phyloP scores from a whole-genome alignment of 352 stramenopile genomes.

The Phytophthora constricta region DNA sequence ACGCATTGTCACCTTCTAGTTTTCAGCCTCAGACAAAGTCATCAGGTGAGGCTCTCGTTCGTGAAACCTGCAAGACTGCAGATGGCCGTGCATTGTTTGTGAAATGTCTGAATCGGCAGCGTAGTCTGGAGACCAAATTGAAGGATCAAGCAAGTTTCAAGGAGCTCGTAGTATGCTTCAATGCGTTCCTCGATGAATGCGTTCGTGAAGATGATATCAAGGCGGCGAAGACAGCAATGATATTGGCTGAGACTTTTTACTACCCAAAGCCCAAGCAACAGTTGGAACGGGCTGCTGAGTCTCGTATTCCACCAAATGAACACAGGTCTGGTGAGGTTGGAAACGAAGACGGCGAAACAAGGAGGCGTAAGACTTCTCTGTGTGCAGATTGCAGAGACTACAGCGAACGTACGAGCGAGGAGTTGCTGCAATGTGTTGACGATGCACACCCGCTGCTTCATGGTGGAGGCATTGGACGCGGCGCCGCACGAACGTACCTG shows the following conservation, averaged over 20 bases:
- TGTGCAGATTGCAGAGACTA: slow-evolving; percentile 35
- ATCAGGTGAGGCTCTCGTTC: slow-evolving; percentile 27
- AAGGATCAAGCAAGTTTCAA: slow-evolving; percentile 67
- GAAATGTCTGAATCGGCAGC: slow-evolving; percentile 82
- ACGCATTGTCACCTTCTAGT: background rate
- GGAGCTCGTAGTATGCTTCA: slow-evolving; percentile 67
- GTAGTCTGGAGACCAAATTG: slow-evolving; percentile 80
- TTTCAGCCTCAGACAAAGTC: slow-evolving; percentile 19
- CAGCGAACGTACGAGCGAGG: slow-evolving; percentile 38
- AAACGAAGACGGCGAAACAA: slow-evolving; percentile 11
- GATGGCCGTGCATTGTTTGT: slow-evolving; percentile 78
- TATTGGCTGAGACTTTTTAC: slow-evolving; percentile 88
- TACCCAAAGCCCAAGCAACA: slow-evolving; percentile 27
- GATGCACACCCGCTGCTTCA: slow-evolving; percentile 43
- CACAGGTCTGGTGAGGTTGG: slow-evolving; percentile 13
- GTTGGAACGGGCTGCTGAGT: slow-evolving; percentile 1
- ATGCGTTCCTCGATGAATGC: slow-evolving; percentile 78
- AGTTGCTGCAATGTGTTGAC: slow-evolving; percentile 43
- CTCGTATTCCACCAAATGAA: slow-evolving; percentile 4
- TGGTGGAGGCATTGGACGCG: slow-evolving; percentile 45
- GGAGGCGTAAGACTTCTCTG: slow-evolving; percentile 22
- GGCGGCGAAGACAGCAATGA: slow-evolving; percentile 88
- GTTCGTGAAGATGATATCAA: slow-evolving; percentile 83
- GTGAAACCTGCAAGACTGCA: slow-evolving; percentile 39
- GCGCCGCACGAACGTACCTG: slow-evolving; percentile 70